phyloP scores from a whole-genome alignment of 1,139 yeast species.

The Hemisphaericaspora xylofermentans region DNA sequence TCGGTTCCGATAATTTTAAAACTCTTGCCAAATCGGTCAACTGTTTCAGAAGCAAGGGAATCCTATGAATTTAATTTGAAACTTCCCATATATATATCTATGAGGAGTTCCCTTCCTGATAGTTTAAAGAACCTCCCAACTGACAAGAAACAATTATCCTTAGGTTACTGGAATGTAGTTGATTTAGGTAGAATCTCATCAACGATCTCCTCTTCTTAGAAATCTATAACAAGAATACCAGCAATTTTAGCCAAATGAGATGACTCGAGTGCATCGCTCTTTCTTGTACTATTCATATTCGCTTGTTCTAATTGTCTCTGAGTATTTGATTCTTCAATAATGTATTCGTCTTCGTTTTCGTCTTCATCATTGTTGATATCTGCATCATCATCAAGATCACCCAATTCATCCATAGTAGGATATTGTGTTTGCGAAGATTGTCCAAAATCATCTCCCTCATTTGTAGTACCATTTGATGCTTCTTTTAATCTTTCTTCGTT shows the following conservation, averaged over 20 bases:
- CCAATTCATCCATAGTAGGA: constrained; percentile 16
- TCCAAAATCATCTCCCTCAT: constrained; percentile 35
- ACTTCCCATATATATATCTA: constrained; percentile 32
- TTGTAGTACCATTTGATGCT: constrained; percentile 23
- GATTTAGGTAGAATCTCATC: constrained; percentile 17
- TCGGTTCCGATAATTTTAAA: constrained; percentile 27
- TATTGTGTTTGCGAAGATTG: constrained; percentile 25
- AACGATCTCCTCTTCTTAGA: constrained; percentile 21
- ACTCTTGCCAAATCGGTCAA: neutral
- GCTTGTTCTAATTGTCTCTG: constrained; percentile 21
- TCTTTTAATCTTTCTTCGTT: constrained; percentile 49
- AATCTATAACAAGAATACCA: constrained; percentile 57
- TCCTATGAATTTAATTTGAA: constrained; percentile 10
- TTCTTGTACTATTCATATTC: constrained; percentile 6
- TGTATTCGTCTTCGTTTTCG: constrained; percentile 15
- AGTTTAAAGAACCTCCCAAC: constrained; percentile 18
- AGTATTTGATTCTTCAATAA: constrained; percentile 18
- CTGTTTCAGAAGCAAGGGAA: neutral
- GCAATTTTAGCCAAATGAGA: constrained; percentile 54
- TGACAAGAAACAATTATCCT: constrained; percentile 23
- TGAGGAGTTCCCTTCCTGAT: constrained; percentile 26
- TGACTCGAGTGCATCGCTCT: constrained; percentile 44
- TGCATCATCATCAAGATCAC: constrained; percentile 12
- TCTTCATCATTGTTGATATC: constrained; percentile 13
- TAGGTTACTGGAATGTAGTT: constrained; percentile 36